Conservation (phyloP, 345 rosid species). For the Arabis alpina region DNA sequence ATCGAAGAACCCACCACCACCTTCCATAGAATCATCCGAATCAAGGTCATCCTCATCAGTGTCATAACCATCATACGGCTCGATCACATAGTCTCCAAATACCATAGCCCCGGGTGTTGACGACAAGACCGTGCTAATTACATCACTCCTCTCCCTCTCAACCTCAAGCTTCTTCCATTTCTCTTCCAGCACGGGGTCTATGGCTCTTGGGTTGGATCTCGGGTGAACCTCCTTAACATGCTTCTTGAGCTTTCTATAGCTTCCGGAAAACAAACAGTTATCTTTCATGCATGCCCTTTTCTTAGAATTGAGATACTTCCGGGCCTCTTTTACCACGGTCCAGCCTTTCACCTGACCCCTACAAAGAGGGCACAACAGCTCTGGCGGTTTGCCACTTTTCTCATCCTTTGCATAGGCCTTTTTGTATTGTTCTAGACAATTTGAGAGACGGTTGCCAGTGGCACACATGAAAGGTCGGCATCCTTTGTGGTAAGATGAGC, state of each 20-base stretch:
- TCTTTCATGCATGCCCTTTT: conserved; percentile 85
- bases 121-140: conserved; percentile 70
- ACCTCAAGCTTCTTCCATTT: conserved; percentile 80
- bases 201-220: conserved; percentile 71
- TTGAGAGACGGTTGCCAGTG: conserved; percentile 74
- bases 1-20: conserved; percentile 48
- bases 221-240: conserved; percentile 81
- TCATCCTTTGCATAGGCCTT: conserved; percentile 68
- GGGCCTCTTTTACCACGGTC: conserved; percentile 76
- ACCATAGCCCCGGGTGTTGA: conserved; percentile 77
- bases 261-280: conserved; percentile 63
- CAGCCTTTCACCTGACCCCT: conserved; percentile 93
- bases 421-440: conserved; percentile 88
- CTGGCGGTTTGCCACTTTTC: conserved; percentile 56
- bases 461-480: conserved; percentile 95
- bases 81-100: conserved; percentile 88
- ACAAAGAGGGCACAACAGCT: conserved; percentile 83
- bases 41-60: conserved; percentile 52
- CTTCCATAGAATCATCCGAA: conserved; percentile 56
- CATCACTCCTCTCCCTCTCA: conserved; percentile 71
- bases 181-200: conserved; percentile 75
- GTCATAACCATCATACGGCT: conserved; percentile 56
- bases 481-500: conserved; percentile 83
- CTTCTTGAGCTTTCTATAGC: conserved; percentile 67
- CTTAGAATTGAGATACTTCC: conserved; percentile 63